Evolutionary conservation across 1,284 basidiomycete species (phyloP).

Genomic region (Mycena citricolor): DNA sequence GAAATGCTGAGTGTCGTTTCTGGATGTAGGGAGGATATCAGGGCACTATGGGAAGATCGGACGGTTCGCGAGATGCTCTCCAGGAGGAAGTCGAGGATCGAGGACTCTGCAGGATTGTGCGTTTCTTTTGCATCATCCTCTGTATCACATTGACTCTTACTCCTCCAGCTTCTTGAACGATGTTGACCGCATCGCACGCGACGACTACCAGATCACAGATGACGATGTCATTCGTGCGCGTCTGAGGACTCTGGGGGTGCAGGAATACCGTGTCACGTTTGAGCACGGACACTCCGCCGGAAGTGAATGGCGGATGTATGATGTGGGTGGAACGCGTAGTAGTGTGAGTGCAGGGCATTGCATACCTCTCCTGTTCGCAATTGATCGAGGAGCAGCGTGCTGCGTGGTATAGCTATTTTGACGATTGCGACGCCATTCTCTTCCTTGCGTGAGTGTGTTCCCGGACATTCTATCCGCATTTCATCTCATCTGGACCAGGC

Average conservation of each 20-base stretch:
- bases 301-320: slow-evolving; percentile 70
- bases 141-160: slow-evolving; percentile 9
- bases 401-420: slow-evolving; percentile 74
- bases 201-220: slow-evolving; percentile 64
- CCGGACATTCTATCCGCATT: slow-evolving; percentile 3
- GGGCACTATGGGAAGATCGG: slow-evolving; percentile 61
- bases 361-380: slow-evolving; percentile 7
- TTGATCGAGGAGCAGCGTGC: slow-evolving; percentile 44
- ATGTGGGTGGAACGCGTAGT: slow-evolving; percentile 71
- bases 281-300: slow-evolving; percentile 52
- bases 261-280: slow-evolving; percentile 68
- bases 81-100: slow-evolving; percentile 50
- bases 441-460: slow-evolving; percentile 55
- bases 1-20: slow-evolving; percentile 56
- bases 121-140: slow-evolving; percentile 29
- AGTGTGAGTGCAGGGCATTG: slow-evolving; percentile 45
- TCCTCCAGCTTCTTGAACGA: slow-evolving; percentile 55
- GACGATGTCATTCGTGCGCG: slow-evolving; percentile 72
- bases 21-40: slow-evolving; percentile 63
- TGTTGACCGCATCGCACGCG: slow-evolving; percentile 58
- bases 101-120: slow-evolving; percentile 72
- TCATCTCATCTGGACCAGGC: slow-evolving; percentile 11
- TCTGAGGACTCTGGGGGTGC: slow-evolving; percentile 68
- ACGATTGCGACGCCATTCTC: slow-evolving; percentile 36
- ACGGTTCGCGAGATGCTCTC: slow-evolving; percentile 55